Evolutionary conservation across 1,284 basidiomycete genomes (phyloP).

Genomic region (Jaminaea rosea): DNA sequence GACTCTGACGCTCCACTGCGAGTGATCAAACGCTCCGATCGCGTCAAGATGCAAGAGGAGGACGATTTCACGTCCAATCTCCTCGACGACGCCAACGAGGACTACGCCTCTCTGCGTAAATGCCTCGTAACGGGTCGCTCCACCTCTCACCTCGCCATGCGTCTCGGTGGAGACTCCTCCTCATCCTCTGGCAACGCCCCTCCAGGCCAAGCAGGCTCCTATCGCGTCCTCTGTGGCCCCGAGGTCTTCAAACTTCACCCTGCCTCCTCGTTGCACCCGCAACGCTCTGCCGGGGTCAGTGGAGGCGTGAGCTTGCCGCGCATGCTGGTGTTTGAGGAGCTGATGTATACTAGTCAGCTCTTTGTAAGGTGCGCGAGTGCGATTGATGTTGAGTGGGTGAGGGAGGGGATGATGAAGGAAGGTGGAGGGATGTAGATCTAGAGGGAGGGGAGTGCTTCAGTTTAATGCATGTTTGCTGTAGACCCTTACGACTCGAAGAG

Average conservation of each 20-base stretch:
- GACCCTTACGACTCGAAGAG: too few species aligned
- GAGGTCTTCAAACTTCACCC: slow-evolving; percentile 40
- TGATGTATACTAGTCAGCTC: slow-evolving; percentile 40
- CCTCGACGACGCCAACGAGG: not conserved
- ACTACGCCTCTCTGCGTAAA: slow-evolving; percentile 19
- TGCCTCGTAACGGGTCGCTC: slow-evolving; percentile 27
- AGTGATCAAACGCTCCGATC: not conserved
- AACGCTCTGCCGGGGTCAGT: not conserved
- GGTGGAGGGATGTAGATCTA: not conserved
- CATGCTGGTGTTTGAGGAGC: slow-evolving; percentile 40
- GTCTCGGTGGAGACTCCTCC: too few species aligned
- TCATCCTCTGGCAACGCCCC: too few species aligned
- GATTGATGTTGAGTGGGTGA: not conserved
- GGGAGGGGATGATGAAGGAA: not conserved
- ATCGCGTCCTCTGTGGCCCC: slow-evolving; percentile 6
- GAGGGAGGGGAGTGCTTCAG: too few species aligned
- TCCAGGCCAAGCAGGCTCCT: slow-evolving; percentile 2
- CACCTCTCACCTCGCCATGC: slow-evolving; percentile 6
- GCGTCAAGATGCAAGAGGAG: not conserved
- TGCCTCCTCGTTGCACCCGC: slow-evolving; percentile 24
- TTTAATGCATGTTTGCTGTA: too few species aligned
- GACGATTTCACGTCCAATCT: not conserved
- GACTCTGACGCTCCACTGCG: not conserved
- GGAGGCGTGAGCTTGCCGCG: slow-evolving; percentile 7
- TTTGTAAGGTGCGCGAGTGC: slow-evolving; percentile 15